Conservation (phyloP, 495 filamentous ascomycete species). For the Xylaria nigripes region DNA sequence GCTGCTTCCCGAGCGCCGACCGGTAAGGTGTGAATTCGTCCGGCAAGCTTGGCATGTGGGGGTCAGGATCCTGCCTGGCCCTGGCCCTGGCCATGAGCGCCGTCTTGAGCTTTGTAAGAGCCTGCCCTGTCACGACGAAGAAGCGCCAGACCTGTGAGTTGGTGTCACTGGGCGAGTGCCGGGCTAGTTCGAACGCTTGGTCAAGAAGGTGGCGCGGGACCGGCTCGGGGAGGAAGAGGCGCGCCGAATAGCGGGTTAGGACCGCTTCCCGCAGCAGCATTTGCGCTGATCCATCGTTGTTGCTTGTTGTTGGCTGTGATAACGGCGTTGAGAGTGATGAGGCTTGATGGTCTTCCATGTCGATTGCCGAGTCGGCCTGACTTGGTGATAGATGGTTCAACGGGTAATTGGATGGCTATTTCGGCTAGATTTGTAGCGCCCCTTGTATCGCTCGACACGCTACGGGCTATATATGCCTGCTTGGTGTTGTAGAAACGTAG, state of each 20-base stretch:
- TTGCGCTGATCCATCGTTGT: neutral
- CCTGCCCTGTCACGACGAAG: conserved; percentile 4
- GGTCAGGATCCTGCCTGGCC: neutral
- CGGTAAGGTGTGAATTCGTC: conserved; percentile 7
- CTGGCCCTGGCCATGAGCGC: neutral
- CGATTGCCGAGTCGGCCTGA: conserved; percentile 1
- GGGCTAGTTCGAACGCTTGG: conserved; percentile 11
- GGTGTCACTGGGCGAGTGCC: conserved; percentile 13
- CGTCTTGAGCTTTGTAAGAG: conserved; percentile 1
- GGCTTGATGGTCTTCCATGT: neutral
- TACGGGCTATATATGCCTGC: neutral
- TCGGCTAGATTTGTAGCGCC: neutral
- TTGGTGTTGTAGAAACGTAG: no score
- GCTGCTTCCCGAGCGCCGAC: conserved; percentile 9
- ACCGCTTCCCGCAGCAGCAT: conserved; percentile 10
- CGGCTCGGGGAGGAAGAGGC: conserved; percentile 3
- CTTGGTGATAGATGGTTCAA: neutral
- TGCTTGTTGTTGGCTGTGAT: neutral
- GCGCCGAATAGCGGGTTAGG: neutral
- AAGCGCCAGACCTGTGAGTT: conserved; percentile 19
- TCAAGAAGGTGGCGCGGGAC: conserved; percentile 1
- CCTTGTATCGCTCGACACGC: neutral
- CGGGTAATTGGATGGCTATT: neutral
- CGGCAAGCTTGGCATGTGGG: neutral
- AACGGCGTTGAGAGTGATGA: neutral